These are phyloP conservation scores for Podospora tetraspora DNA, from an alignment of 495 filamentous ascomycete species.

Conservation along the genomic window DNA sequence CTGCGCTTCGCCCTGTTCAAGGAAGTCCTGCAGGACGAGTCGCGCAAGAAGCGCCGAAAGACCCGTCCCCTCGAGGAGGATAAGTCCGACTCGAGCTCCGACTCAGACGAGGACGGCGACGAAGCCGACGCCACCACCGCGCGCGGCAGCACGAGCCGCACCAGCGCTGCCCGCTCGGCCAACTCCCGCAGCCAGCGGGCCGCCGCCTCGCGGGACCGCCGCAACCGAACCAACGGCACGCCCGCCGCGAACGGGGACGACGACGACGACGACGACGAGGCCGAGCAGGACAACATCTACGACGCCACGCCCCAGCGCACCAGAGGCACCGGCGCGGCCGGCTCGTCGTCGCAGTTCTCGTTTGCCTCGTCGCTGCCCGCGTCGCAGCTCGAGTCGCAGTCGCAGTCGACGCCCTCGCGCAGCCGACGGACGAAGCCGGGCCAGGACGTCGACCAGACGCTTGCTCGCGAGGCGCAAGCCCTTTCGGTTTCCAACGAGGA, in stretches of 20 bases:
- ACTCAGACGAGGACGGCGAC: conserved; percentile 34
- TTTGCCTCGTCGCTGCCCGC: conserved; percentile 45
- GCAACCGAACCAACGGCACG: conserved; percentile 18
- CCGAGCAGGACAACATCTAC: conserved; percentile 34
- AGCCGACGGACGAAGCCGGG: neutral
- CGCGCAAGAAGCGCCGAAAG: conserved; percentile 65
- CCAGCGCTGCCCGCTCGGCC: conserved; percentile 26
- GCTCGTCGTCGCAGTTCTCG: conserved; percentile 37
- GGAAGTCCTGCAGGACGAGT: conserved; percentile 85
- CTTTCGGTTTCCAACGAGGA: conserved; percentile 30
- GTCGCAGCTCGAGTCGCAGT: conserved; percentile 37
- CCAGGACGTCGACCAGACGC: conserved; percentile 29
- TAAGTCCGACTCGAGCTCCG: conserved; percentile 20
- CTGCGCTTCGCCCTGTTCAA: conserved; percentile 97
- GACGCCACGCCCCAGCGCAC: conserved; percentile 37
- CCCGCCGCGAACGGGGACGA: conserved; percentile 15
- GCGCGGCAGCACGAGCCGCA: conserved; percentile 16
- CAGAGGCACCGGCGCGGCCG: conserved; percentile 19
- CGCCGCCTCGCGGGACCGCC: conserved; percentile 25
- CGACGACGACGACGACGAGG: conserved; percentile 13
- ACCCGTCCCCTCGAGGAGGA: conserved; percentile 39
- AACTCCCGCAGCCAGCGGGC: conserved; percentile 21
- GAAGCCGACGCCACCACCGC: conserved; percentile 36
- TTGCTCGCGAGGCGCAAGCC: conserved; percentile 33
- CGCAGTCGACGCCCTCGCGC: conserved; percentile 21